Evolutionary conservation across 2,329 filamentous ascomycete species (phyloP), one percentile per base, ranked within the genome.

Genomic region (Emergomyces africanus): DNA sequence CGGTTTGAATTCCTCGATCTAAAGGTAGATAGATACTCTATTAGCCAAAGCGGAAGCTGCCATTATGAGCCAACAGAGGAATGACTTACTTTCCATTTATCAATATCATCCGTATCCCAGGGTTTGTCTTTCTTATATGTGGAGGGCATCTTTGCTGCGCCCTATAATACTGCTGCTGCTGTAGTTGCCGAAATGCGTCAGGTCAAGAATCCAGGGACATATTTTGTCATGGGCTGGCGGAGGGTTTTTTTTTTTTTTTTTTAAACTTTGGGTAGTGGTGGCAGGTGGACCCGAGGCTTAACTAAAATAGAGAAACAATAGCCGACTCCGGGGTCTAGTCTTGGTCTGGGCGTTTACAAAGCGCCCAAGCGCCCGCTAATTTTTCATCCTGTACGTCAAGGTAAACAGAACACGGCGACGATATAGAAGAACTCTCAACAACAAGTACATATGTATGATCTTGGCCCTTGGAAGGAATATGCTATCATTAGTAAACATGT

Each of bases 71-170:
- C 35, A 30, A 41, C 44, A 53, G 54, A 20, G 8, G 14, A 25
- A 55, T 25, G 41, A 65, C 67, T 30, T 55, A 86, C 85, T 79
- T 90, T 92, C 90, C 90, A 97, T 74, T 96, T 95, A 77, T 97
- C 92, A 64, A 97, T 89, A 69, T 96, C 94, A 63, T 95, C 91
- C 59, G 91, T 95, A 69, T 96, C 91, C 91, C 91, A 95, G 59
- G 90, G 88, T 74, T 96, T 96, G 2, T 95, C 89, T 66, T 83
- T 87, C 63, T 96, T 88, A 76, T 96, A 84, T 64, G 87, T 95
- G 35, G 89, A 94, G 63, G 90, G 90, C 90, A 96, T 90, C 54
- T 67, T 48, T 39, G 44, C 53, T 23, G 25, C 12, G 23, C 28
- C n/a, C 12, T 48, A 35, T 39, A 46, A 10, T 8, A 23, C 41